Evolutionary conservation across 2,329 filamentous ascomycete species (phyloP).

Genomic region (Cercospora sojina): DNA sequence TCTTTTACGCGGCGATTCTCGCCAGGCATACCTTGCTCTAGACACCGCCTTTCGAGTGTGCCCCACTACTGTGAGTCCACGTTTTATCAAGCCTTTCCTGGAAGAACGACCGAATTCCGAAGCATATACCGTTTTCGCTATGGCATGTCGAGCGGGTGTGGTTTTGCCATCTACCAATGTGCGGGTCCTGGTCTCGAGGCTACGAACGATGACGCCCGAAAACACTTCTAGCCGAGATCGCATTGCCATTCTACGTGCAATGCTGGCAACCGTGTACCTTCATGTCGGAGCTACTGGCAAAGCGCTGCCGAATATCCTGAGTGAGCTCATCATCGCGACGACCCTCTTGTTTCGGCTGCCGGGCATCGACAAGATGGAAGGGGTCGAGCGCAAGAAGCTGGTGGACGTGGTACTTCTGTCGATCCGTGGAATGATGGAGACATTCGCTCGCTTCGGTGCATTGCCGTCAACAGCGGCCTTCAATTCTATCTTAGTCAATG

Average conservation of each 20-base stretch:
- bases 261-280: constrained; percentile 46
- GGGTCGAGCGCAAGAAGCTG: constrained; percentile 25
- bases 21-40: constrained; percentile 50
- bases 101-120: constrained; percentile 48
- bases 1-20: constrained; percentile 47
- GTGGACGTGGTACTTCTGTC: constrained; percentile 30
- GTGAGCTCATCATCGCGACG: constrained; percentile 40
- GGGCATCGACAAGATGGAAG: constrained; percentile 21
- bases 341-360: constrained; percentile 33
- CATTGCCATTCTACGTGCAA: constrained; percentile 36
- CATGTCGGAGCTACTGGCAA: constrained; percentile 43
- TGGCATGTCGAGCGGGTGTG: constrained; percentile 50
- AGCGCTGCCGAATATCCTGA: constrained; percentile 40
- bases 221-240: constrained; percentile 18
- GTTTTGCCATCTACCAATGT: constrained; percentile 37
- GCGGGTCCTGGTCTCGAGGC: constrained; percentile 37
- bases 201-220: constrained; percentile 30
- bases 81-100: constrained; percentile 49
- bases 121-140: constrained; percentile 49
- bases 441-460: constrained; percentile 34
- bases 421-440: constrained; percentile 33
- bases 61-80: constrained; percentile 43
- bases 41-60: constrained; percentile 51
- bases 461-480: constrained; percentile 36
- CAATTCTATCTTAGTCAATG: constrained; percentile 41